Percentiles rank a stretch among this genome's conserved stretches.
Evolutionary conservation across 768 basidiomycete species (phyloP).

Genomic region (Boletus huronensis): DNA sequence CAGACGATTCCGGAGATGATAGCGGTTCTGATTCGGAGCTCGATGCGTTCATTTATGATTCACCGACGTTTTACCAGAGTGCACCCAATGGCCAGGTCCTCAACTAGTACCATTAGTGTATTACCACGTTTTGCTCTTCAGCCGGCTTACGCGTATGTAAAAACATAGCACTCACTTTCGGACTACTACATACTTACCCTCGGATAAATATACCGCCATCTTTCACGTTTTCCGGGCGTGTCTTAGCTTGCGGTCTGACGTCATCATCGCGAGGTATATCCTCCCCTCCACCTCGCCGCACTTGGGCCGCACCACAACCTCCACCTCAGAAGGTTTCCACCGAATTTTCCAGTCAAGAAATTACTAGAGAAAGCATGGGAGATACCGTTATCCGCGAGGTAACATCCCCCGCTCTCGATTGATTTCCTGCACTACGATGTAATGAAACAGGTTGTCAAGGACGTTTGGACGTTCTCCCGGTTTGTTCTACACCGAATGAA

Average conservation of each 20-base stretch:
- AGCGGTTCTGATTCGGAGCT: conserved; percentile 35
- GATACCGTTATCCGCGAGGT: conserved; percentile 47
- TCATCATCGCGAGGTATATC: conserved; percentile 9
- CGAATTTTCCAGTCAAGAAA: conserved; percentile 3
- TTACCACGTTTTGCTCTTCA: background rate
- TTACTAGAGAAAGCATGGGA: conserved; percentile 19
- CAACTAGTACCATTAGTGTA: conserved; percentile 8
- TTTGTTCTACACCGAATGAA: conserved; percentile 23
- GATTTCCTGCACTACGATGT: background rate
- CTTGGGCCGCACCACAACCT: conserved; percentile 13
- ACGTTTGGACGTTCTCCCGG: conserved; percentile 67
- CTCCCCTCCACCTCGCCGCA: conserved; percentile 14
- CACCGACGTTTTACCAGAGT: conserved; percentile 42
- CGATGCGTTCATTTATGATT: conserved; percentile 65
- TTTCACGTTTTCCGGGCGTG: conserved; percentile 15
- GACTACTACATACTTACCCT: background rate
- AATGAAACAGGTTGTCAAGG: conserved; percentile 41
- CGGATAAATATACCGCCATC: background rate
- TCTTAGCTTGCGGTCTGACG: conserved; percentile 14
- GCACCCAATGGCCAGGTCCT: conserved; percentile 42
- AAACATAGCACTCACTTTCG: background rate
- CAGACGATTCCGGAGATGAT: conserved; percentile 49
- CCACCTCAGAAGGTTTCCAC: conserved; percentile 12
- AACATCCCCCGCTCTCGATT: background rate
- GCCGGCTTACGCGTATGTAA: conserved; percentile 1